phyloP scores from a whole-genome alignment of 2,329 filamentous ascomycete genomes.

The Parascedosporium putredinis region DNA sequence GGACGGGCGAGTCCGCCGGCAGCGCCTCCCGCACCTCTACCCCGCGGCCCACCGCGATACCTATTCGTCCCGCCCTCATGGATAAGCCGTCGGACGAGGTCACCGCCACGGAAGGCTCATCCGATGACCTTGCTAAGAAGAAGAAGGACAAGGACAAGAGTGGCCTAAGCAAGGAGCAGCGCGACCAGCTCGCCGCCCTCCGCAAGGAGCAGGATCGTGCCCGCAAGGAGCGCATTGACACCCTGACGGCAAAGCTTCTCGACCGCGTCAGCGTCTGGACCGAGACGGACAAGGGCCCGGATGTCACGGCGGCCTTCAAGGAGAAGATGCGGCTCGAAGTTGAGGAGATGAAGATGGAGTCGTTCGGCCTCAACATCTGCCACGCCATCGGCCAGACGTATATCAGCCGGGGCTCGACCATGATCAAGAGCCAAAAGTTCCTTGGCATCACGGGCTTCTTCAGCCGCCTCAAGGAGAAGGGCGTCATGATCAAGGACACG shows the following conservation, averaged over 20 bases:
- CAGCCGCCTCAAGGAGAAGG: conserved; percentile 88
- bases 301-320: conserved; percentile 82
- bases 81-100: conserved; percentile 69
- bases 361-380: conserved; percentile 89
- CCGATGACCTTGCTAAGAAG: conserved; percentile 48
- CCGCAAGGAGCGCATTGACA: conserved; percentile 82
- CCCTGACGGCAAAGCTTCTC: conserved; percentile 70
- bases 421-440: conserved; percentile 93
- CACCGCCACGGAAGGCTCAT: conserved; percentile 50
- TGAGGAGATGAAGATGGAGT: conserved; percentile 98
- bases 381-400: conserved; percentile 93
- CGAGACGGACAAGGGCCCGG: conserved; percentile 80
- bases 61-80: conserved; percentile 76
- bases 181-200: conserved; percentile 79
- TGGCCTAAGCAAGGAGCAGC: conserved; percentile 81
- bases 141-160: conserved; percentile 51
- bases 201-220: conserved; percentile 76
- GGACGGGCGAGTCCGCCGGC: conserved; percentile 14
- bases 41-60: conserved; percentile 43
- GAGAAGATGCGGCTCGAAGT: conserved; percentile 92
- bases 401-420: conserved; percentile 71
- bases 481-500: conserved; percentile 91
- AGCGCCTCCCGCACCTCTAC: conserved; percentile 27
- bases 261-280: conserved; percentile 93
- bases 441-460: conserved; percentile 95